These are phyloP conservation scores for Cercospora canescens DNA, from an alignment of 2,329 filamentous ascomycete genomes.

Conservation along the genomic window DNA sequence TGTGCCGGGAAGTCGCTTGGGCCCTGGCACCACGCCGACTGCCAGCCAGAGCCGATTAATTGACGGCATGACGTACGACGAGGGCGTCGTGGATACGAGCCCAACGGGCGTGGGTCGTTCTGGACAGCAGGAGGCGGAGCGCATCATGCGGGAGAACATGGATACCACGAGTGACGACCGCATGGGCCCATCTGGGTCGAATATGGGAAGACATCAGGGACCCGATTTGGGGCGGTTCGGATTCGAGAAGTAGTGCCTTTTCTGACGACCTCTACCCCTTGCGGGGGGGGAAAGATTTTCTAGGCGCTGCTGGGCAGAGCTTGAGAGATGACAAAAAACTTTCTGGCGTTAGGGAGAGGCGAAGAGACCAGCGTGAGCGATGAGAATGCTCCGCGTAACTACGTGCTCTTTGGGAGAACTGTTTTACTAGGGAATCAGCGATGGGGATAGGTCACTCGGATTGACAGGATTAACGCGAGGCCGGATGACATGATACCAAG, in stretches of 20 bases:
- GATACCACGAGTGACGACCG: constrained; percentile 43
- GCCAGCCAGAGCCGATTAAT: constrained; percentile 44
- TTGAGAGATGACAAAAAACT: not conserved
- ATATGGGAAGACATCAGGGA: constrained; percentile 39
- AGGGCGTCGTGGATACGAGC: constrained; percentile 42
- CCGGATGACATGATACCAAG: not conserved
- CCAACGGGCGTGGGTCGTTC: constrained; percentile 27
- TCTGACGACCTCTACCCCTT: not conserved
- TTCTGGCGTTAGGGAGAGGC: not conserved
- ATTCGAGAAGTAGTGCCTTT: constrained; percentile 51
- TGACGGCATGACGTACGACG: constrained; percentile 50
- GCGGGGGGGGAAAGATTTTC: not conserved
- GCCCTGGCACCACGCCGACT: constrained; percentile 34
- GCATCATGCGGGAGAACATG: constrained; percentile 62
- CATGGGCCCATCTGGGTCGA: constrained; percentile 21
- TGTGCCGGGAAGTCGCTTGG: constrained; percentile 52
- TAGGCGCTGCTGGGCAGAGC: not conserved
- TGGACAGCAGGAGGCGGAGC: constrained; percentile 57
- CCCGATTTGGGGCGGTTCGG: constrained; percentile 58
- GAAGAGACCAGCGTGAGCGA: not conserved
- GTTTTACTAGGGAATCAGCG: not conserved
- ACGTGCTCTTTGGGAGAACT: not conserved
- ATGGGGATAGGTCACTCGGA: not conserved
- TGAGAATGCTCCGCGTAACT: not conserved
- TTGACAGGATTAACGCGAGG: not conserved